Percentiles rank a stretch among this genome's conserved stretches.
These are phyloP conservation scores for Solanum chiquidenum DNA, from an alignment of 257 asterid species.

Conservation along the genomic window DNA sequence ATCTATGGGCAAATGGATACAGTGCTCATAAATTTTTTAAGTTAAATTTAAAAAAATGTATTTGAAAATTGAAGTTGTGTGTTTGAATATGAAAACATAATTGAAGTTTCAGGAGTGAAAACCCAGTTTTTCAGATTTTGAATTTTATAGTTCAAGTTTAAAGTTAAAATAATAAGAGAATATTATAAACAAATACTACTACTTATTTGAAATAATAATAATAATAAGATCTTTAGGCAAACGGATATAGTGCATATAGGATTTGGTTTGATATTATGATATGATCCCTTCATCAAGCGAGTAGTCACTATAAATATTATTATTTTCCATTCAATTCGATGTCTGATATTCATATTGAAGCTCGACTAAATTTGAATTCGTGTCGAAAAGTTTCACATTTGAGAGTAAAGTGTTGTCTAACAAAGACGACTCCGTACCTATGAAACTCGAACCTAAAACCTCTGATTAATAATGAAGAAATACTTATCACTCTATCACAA, in stretches of 20 bases:
- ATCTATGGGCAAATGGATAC: no score
- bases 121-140: neutral
- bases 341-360: no score
- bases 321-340: no score
- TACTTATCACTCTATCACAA: no score
- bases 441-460: accelerated
- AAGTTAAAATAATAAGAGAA: neutral
- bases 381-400: no score
- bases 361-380: no score
- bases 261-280: neutral
- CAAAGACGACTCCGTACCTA: accelerated
- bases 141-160: neutral
- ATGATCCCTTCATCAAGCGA: neutral
- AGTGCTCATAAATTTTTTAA: no score
- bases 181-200: neutral
- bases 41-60: no score
- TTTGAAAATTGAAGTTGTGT: neutral
- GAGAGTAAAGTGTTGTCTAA: no score
- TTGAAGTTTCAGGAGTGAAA: neutral
- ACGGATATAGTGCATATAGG: neutral
- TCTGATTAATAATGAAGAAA: no score
- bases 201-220: neutral
- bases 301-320: no score
- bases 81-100: neutral
- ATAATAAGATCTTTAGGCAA: neutral